Base-by-base conservation (phyloP, 2,329 filamentous ascomycete species). In the Metarhizium guizhouense region DNA sequence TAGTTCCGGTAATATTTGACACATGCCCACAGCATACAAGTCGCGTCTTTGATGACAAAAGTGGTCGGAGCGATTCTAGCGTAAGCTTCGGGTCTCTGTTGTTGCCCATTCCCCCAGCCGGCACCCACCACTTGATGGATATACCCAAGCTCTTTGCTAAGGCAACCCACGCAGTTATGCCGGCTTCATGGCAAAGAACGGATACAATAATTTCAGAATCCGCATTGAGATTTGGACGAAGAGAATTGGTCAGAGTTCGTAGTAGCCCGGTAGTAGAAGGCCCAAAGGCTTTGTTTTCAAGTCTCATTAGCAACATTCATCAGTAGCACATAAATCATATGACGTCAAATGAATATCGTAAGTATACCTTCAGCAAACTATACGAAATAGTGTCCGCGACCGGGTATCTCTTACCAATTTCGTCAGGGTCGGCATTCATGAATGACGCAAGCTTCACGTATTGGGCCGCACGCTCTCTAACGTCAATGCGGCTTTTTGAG, bases 181-280 rank as follows among this genome's bases (percentile, higher is more conserved):
- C 90, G 43, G 87, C 84, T 70, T 91, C 88, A 65, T 92, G 88
- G 66, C 91, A 87, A 56, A 90, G 73, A 55, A 78, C 79, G 0
- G 86, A 89, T 16, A 91, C 65, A 59, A 93, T 74, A 53, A 92
- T 76, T 65, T 89, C 85, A 58, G 84, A 81, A 47, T 81, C 81
- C 3, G 73, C 65, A 16, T 73, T 63, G 64, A 85, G 80, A 16
- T 67, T 62, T 40, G 11, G 38, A 11, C 38, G 5, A 8, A 86
- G 68, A 3, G 79, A 72, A 20, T 74, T 74, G 0, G 82, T 80
- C 29, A 90, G 76, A 65, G 90, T 92, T 61, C 86, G 82, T 63
- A 90, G 82, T 13, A 90, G 78, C 65, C 90, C 87, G 0, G 88
- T 91, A 0, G 87, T 88, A 2, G 87, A 88, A 0, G 84, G 73